A percentile compares a stretch with the other conserved stretches of the same genome.
These are phyloP conservation scores for Rhizodiscina lignyota DNA, from an alignment of 495 filamentous ascomycete species.

Conservation along the genomic window DNA sequence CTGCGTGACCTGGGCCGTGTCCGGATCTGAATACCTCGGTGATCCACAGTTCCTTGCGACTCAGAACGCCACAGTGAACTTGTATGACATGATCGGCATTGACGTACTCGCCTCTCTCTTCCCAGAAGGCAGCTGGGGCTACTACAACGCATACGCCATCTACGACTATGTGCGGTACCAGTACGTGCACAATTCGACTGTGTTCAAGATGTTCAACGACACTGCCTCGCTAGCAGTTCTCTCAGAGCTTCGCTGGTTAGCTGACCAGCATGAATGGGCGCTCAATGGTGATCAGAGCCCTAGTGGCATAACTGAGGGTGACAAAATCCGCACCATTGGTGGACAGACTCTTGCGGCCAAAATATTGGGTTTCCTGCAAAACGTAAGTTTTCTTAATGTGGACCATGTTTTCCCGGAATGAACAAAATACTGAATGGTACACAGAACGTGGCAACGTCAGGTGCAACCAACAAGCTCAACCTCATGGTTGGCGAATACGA, in stretches of 20 bases:
- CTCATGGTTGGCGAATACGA: constrained; percentile 51
- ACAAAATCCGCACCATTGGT: constrained; percentile 43
- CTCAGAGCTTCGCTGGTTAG: constrained; percentile 39
- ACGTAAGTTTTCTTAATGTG: no score
- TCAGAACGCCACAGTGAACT: constrained; percentile 21
- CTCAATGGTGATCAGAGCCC: constrained; percentile 35
- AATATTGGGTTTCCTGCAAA: constrained; percentile 36
- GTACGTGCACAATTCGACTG: constrained; percentile 45
- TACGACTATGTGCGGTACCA: constrained; percentile 63
- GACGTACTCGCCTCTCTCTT: constrained; percentile 2
- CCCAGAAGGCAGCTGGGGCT: constrained; percentile 17
- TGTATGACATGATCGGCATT: constrained; percentile 33
- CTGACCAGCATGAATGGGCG: constrained; percentile 43
- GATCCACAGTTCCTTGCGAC: constrained; percentile 24
- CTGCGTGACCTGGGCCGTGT: constrained; percentile 30
- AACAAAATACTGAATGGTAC: no score
- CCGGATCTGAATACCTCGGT: constrained; percentile 21
- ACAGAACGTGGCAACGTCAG: constrained; percentile 14
- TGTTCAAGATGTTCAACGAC: constrained; percentile 29
- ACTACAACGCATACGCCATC: constrained; percentile 41
- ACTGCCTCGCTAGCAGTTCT: constrained; percentile 24
- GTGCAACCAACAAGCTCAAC: constrained; percentile 32
- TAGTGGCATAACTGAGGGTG: constrained; percentile 5
- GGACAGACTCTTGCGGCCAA: constrained; percentile 49
- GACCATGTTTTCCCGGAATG: no score